phyloP scores from a whole-genome alignment of 140 eudicot genomes.

The Ambrosia hybrid region DNA sequence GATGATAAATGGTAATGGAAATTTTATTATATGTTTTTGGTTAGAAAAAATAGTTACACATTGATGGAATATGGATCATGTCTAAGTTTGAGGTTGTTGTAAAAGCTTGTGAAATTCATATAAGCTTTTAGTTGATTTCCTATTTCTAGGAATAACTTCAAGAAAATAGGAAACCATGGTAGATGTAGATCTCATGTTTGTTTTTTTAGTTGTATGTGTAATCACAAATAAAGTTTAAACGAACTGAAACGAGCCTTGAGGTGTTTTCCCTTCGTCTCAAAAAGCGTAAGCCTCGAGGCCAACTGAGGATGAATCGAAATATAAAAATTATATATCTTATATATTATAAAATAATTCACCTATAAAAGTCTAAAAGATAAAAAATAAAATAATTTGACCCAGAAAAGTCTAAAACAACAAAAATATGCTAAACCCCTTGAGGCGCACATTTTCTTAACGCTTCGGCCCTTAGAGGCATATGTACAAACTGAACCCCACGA shows the following conservation, averaged over 20 bases:
- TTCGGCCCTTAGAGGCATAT: too few relatives aligned
- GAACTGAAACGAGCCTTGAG: too few relatives aligned
- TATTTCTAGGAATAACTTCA: not conserved
- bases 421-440: too few relatives aligned
- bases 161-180: not conserved
- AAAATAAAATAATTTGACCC: not conserved
- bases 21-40: conserved; percentile 21
- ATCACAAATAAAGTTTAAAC: not conserved
- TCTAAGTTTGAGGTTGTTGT: not conserved
- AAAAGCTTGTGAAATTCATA: conserved; percentile 14
- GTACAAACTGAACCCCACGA: too few relatives aligned
- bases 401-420: too few relatives aligned
- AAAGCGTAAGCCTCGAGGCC: too few relatives aligned
- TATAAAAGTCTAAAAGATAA: too few relatives aligned
- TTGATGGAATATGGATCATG: not conserved
- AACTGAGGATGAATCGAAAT: too few relatives aligned
- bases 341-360: too few relatives aligned
- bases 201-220: conserved; percentile 3
- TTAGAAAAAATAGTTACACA: conserved; percentile 7
- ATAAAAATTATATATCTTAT: too few relatives aligned
- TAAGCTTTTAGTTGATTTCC: not conserved
- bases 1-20: not conserved
- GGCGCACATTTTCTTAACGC: too few relatives aligned
- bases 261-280: too few relatives aligned
- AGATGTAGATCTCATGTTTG: conserved; percentile 1